Conservation (phyloP, 1,284 basidiomycete genomes). For the Ceratobasidium theobromae region DNA sequence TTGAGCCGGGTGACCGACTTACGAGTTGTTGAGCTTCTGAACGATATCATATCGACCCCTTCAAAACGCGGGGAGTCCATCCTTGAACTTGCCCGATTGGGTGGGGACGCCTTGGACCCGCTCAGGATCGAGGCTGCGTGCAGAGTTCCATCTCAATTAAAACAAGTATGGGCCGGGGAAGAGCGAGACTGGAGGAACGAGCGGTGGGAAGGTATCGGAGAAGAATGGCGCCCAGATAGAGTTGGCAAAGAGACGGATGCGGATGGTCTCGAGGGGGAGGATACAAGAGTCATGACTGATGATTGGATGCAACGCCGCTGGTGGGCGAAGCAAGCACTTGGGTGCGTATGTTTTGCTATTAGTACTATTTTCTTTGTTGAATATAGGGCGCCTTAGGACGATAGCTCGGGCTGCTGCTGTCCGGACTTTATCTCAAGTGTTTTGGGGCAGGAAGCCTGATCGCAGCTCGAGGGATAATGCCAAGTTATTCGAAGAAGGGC, state of each 20-base stretch:
- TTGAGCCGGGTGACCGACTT: background rate
- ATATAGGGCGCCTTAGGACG: conserved; percentile 35
- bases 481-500: conserved; percentile 6
- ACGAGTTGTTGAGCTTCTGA: background rate
- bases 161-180: background rate
- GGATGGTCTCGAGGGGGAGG: background rate
- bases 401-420: background rate
- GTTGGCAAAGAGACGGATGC: background rate
- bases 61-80: background rate
- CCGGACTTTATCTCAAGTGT: background rate
- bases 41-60: conserved; percentile 1
- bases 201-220: background rate
- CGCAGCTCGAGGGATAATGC: background rate
- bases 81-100: background rate
- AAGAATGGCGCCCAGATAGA: conserved; percentile 16
- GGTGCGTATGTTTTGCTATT: conserved; percentile 33
- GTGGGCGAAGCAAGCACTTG: conserved; percentile 16
- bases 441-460: background rate
- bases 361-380: conserved; percentile 41
- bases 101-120: background rate
- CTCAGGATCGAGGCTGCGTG: conserved; percentile 6
- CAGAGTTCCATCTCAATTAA: background rate
- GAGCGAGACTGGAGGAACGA: conserved; percentile 1
- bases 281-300: background rate
- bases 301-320: conserved; percentile 29